Evolutionary conservation across 495 filamentous ascomycete species (phyloP), one percentile per base, ranked within the genome.

Genomic region (Bryoglossum gracile): DNA sequence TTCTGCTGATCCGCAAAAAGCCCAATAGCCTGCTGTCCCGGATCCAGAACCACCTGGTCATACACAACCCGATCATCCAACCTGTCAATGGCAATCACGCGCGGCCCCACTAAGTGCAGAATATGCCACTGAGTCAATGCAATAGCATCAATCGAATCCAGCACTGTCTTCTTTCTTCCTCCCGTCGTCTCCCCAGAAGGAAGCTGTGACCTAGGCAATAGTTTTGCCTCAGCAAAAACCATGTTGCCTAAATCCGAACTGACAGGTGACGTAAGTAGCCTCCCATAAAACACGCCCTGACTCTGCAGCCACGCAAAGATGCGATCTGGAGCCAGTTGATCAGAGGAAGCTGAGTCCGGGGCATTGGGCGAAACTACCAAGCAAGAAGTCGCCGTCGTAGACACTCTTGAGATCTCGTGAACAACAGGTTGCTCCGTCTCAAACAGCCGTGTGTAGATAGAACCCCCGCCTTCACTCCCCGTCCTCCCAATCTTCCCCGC

Each of bases 101-200:
- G 74, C 2, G 82, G 83, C 52, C 91, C 90, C 6, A 92, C 77
- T 5, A 97, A 73, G 51, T 81, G 76, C n/a, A 98, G 65, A 39
- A 95, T 77, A 62, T 98, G 92, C 84, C 89, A 95, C 58, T 94
- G 89, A 2, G 88, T 91, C 22, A 97, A 69, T 3, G 86, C 81
- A 62, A 94, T 82, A n/a, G 85, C 84, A 23, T 81, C 76, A 28
- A 95, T 78, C 0, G 77, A 75, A 23, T 91, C 85, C 50, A 81
- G 74, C 3, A 77, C 74, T 10, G 82, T 61, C 50, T 77, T 79
- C 50, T 69, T 76, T 17, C 85, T 78, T 44, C 83, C 80, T 21
- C 75, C 70, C 2, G 76, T 59, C n/a, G 74, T 74, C 56, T 87
- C 82, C 3, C 77, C 70, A 13, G 76, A 74, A 3, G 86, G 81